Percentiles rank a stretch among this genome's conserved stretches.
These are phyloP conservation scores for Begonia fuchsioides DNA, from an alignment of 306 rosid species.

Conservation along the genomic window DNA sequence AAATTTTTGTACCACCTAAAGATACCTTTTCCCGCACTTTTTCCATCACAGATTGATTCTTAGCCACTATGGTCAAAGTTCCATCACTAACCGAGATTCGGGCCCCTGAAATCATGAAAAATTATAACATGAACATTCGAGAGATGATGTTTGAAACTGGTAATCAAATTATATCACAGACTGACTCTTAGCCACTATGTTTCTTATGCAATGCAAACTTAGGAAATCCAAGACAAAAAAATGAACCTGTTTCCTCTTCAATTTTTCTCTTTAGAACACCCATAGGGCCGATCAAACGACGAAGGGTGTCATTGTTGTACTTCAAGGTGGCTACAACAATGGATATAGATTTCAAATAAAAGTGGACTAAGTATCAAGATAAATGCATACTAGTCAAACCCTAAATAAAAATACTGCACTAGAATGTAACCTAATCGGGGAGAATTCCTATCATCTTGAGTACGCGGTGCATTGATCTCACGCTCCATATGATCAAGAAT, in stretches of 20 bases:
- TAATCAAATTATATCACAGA: too few species aligned
- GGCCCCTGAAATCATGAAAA: constrained; percentile 42
- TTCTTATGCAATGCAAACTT: too few species aligned
- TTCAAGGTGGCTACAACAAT: constrained; percentile 61
- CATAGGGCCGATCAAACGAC: constrained; percentile 83
- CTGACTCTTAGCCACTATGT: too few species aligned
- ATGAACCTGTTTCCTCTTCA: constrained; percentile 83
- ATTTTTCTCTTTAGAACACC: constrained; percentile 65
- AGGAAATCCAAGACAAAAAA: background rate
- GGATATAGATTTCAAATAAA: constrained; percentile 14
- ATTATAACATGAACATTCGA: constrained; percentile 4
- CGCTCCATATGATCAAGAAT: constrained; percentile 81
- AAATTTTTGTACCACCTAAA: too few species aligned
- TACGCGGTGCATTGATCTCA: constrained; percentile 58
- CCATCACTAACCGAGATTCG: constrained; percentile 82
- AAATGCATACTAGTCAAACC: constrained; percentile 6
- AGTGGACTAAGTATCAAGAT: background rate
- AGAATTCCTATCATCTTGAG: constrained; percentile 34
- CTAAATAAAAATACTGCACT: constrained; percentile 1
- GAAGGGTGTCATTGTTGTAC: constrained; percentile 68
- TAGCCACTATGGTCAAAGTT: constrained; percentile 69
- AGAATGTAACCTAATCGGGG: constrained; percentile 58
- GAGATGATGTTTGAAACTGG: background rate
- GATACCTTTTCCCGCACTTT: constrained; percentile 67
- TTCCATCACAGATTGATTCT: constrained; percentile 70